phyloP scores from a whole-genome alignment of 768 basidiomycete genomes.

The Russula abietina region DNA sequence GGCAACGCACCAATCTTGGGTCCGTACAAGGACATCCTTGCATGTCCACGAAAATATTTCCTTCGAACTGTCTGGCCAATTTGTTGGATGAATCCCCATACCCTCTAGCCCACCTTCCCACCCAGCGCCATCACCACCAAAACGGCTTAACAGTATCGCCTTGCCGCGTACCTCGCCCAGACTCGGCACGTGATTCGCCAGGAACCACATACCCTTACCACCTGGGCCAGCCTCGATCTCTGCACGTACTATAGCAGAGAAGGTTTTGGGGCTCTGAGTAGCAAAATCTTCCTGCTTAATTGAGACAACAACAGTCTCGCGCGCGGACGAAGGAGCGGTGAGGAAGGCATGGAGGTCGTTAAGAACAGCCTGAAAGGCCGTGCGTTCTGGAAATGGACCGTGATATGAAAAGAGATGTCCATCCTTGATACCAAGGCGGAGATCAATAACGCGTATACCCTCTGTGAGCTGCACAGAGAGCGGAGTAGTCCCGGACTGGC shows the following conservation, averaged over 20 bases:
- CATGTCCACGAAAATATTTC: constrained; percentile 76
- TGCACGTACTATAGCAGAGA: constrained; percentile 59
- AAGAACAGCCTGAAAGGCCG: constrained; percentile 63
- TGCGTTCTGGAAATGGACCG: constrained; percentile 63
- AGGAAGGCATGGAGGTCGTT: constrained; percentile 58
- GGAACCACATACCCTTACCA: constrained; percentile 63
- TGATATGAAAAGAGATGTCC: constrained; percentile 72
- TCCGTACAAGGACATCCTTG: constrained; percentile 60
- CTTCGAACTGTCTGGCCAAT: constrained; percentile 77
- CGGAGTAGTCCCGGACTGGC: constrained; percentile 60
- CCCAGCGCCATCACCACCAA: constrained; percentile 59
- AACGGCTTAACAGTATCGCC: constrained; percentile 80
- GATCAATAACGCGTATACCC: constrained; percentile 78
- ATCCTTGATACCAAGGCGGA: constrained; percentile 66
- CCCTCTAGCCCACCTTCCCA: constrained; percentile 68
- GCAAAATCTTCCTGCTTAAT: constrained; percentile 82
- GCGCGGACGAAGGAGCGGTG: constrained; percentile 44
- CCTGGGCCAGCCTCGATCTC: constrained; percentile 56
- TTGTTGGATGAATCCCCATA: constrained; percentile 80
- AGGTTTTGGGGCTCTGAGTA: constrained; percentile 40
- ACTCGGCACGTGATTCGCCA: constrained; percentile 72
- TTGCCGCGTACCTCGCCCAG: constrained; percentile 85
- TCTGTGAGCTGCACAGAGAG: constrained; percentile 63
- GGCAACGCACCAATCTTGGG: constrained; percentile 74
- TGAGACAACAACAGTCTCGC: constrained; percentile 78